Evolutionary conservation across 73 alveolate species (phyloP).

Genomic region (Blepharisma japonicum): DNA sequence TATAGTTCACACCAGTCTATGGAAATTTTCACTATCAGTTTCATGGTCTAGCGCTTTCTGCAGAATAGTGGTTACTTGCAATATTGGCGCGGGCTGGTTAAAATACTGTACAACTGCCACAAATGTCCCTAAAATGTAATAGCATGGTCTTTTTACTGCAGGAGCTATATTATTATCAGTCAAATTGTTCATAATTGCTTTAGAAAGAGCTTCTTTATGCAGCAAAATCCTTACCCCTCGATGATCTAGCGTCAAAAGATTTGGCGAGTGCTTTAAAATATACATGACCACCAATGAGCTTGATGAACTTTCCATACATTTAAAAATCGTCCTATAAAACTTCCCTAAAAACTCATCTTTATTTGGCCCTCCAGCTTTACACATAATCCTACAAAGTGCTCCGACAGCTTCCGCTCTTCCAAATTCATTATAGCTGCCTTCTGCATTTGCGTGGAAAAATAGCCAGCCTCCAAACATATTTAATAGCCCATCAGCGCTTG

Average conservation of each 20-base stretch:
- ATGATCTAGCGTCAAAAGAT: neutral
- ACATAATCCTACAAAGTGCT: neutral
- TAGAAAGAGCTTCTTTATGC: neutral
- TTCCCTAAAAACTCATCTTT: neutral
- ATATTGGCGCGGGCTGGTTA: neutral
- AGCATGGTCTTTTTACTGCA: neutral
- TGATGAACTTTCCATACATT: too few species aligned
- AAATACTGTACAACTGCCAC: neutral
- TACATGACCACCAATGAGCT: too few species aligned
- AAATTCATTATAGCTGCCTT: neutral
- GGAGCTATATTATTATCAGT: neutral
- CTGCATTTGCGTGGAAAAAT: neutral
- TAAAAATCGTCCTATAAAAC: neutral
- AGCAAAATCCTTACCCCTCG: constrained; percentile 8
- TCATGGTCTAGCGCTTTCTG: neutral
- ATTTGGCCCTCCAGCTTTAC: constrained; percentile 21
- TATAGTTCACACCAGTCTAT: neutral
- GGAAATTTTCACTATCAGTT: constrained; percentile 14
- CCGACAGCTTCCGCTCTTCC: constrained; percentile 16
- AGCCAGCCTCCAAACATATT: constrained; percentile 23
- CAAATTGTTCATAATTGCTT: neutral
- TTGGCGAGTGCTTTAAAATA: constrained; percentile 8
- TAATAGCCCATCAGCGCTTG: neutral
- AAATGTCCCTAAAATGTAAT: constrained; percentile 1
- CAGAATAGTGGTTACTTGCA: neutral